Evolutionary conservation across 2,329 filamentous ascomycete species (phyloP), one percentile per base, ranked within the genome.

Genomic region (Ramularia collo-cygni): DNA sequence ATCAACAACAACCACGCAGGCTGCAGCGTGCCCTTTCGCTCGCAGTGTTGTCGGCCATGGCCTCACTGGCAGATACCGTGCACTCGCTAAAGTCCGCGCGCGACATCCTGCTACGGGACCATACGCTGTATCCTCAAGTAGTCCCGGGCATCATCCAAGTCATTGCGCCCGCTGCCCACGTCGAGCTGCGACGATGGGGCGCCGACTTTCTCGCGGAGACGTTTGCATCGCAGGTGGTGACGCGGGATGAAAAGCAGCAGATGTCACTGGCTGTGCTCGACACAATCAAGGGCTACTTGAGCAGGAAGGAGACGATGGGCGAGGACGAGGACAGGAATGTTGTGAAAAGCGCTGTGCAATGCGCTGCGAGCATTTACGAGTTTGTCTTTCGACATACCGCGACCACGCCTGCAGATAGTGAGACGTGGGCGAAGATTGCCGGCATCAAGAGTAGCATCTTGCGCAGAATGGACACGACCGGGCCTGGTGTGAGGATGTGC

Each of bases 171-270:
- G 73, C 75, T 50, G 76, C 85, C 48, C 75, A 78, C 46, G 67
- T 95, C 41, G 86, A 94, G 64, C 70, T 96, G 56, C 83, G 88
- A 64, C 74, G 89, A 82, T 98, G 92, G 92, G 92, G 90, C 17
- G 83, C 89, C 48, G 89, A 95, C 46, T 98, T 98, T 60, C 72
- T 98, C 30, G 88, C 90, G 41, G 92, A 98, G 69, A 88, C 89
- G 2, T 96, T 98, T 67, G 83, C 92, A 42, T 93, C 86, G 44
- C 92, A 93, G n/a, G 79, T 83, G 15, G 73, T 96, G 55, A 70
- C 81, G 14, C 71, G 77, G 43, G 74, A 81, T 37, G 80, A 85
- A 62, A 98, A 96, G 71, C 86, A 79, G 70, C 80, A 79, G 46
- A 48, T 61, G 42, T 44, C 47, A 14, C 72, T 92, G 66, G 80